phyloP scores from a whole-genome alignment of 306 rosid genomes.

The Betula pendula region DNA sequence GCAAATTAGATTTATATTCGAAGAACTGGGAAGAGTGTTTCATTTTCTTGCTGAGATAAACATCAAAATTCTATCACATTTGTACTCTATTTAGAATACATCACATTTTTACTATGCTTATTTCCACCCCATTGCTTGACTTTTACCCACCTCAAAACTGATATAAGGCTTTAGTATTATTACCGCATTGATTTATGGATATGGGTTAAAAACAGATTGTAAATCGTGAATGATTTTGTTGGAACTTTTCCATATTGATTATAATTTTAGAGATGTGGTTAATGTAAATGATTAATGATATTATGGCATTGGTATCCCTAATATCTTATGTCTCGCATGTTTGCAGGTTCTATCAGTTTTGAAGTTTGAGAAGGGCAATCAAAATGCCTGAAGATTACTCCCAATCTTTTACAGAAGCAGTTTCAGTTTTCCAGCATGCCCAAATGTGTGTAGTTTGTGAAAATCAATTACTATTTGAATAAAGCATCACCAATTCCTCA shows the following conservation, averaged over 20 bases:
- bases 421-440: conserved; percentile 88
- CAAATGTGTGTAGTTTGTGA: conserved; percentile 50
- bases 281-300: not conserved
- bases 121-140: not conserved
- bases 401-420: conserved; percentile 69
- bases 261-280: not conserved
- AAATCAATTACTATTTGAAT: not conserved
- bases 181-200: not conserved
- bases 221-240: not conserved
- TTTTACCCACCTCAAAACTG: not conserved
- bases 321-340: not conserved
- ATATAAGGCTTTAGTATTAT: not conserved
- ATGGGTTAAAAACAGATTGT: not conserved
- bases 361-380: conserved; percentile 62
- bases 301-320: not conserved
- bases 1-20: not conserved
- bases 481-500: not conserved
- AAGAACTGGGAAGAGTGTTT: not conserved
- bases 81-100: not conserved
- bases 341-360: conserved; percentile 77
- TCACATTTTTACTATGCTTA: not conserved
- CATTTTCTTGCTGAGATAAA: not conserved
- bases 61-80: not conserved
- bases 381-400: conserved; percentile 79
- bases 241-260: not conserved